Base-by-base conservation (phyloP, 106 monocot genomes). In the Dendrobium catenatum region DNA sequence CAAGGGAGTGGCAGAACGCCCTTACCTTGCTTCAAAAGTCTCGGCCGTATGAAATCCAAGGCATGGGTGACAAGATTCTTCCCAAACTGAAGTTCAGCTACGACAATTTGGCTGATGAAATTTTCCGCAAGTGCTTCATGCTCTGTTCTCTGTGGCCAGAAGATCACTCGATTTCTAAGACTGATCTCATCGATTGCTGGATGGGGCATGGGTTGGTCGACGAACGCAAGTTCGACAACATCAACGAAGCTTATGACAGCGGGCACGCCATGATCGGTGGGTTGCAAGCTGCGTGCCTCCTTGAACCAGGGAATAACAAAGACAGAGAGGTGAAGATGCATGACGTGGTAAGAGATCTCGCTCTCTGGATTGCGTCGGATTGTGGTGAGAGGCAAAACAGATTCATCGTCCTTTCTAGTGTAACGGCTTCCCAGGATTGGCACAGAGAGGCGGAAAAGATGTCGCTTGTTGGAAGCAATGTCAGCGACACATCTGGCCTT, bases 1-100 rank as follows among this genome's bases (percentile, higher is more conserved):
- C 48, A 49, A 68, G 48, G 10, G 79, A 79, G 37, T 79, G 79
- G 64, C 64, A 61, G 79, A 55, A n/a, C 26, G 20, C 79, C 1
- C 26, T 66, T n/a, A 68, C 42, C 15, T 29, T 47, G 24, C 3
- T 79, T 16, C 24, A 79, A 5, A 68, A 31, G 27, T 72, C 33
- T 9, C 72, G 16, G 2, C 51, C 15, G 11, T 33, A 33, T 66
- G 41, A 79, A 68, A 78, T 84, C 4, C 24, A 24, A 4, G 80
- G 58, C 16, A 68, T 58, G 15, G 55, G 11, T 56, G 29, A 55
- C 18, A 27, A 82, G 4, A 44, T 75, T 18, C 77, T 86, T 4
- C 29, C 41, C 24, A 22, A n/a, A 5, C 26, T 89, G 6, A 84
- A 84, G 40, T 41, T 86, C 47, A 86, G 84, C n/a, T 89, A 89